Evolutionary conservation across 805 yeast genomes (phyloP).

Genomic region (Diddensiella caesifluorescens): DNA sequence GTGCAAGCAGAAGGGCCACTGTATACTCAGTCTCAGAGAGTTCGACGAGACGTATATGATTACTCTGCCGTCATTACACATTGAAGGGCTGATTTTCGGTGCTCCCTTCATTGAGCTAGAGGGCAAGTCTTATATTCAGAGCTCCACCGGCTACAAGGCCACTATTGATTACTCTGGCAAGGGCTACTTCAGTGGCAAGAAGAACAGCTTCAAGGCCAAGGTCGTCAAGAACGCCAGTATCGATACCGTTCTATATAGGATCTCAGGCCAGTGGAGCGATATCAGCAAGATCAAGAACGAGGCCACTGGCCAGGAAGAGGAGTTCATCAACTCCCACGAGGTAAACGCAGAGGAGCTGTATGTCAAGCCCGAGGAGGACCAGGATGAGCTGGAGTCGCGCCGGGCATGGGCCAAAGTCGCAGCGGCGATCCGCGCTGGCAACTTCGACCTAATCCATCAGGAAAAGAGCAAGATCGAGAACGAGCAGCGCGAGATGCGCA

Average conservation of each 20-base stretch:
- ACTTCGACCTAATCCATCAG: slow-evolving; percentile 66
- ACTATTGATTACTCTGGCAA: slow-evolving; percentile 80
- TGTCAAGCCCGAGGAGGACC: slow-evolving; percentile 80
- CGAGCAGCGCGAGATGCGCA: slow-evolving; percentile 76
- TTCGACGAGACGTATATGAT: slow-evolving; percentile 62
- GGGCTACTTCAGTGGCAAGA: slow-evolving; percentile 94
- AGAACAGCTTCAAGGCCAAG: slow-evolving; percentile 85
- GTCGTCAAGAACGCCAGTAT: slow-evolving; percentile 55
- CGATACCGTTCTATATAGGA: slow-evolving; percentile 57
- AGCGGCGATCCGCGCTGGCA: slow-evolving; percentile 70
- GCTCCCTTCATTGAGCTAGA: slow-evolving; percentile 94
- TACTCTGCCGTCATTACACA: slow-evolving; percentile 91
- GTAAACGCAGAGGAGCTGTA: slow-evolving; percentile 48
- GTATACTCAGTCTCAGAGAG: slow-evolving; percentile 48
- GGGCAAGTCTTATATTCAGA: slow-evolving; percentile 77
- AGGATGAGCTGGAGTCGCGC: slow-evolving; percentile 76
- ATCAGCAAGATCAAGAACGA: slow-evolving; percentile 61
- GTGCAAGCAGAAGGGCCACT: slow-evolving; percentile 92
- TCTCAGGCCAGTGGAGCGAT: slow-evolving; percentile 91
- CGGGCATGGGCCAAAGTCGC: slow-evolving; percentile 90
- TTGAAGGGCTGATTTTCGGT: slow-evolving; percentile 87
- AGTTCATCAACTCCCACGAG: slow-evolving; percentile 32
- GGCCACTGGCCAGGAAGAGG: slow-evolving; percentile 33
- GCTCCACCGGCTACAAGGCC: slow-evolving; percentile 70
- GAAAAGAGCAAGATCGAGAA: slow-evolving; percentile 79